phyloP scores from a whole-genome alignment of 176 grass and related monocot genomes.

The Phoenix dactylifera region DNA sequence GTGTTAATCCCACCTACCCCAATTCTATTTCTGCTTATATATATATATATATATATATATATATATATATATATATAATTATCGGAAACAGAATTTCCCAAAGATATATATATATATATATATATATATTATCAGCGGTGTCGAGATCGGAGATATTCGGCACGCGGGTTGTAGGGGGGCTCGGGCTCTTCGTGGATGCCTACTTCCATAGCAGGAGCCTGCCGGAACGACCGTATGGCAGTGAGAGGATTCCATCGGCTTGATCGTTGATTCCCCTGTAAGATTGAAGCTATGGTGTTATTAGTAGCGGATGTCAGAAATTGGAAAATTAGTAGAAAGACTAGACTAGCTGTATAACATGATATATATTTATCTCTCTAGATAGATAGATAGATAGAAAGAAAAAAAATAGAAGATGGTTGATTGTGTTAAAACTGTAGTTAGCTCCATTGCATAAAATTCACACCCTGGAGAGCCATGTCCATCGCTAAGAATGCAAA shows the following conservation, averaged over 20 bases:
- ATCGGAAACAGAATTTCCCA: too few relatives aligned
- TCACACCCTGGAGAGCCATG: too few relatives aligned
- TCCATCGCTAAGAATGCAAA: too few relatives aligned
- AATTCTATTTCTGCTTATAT: constrained; percentile 1
- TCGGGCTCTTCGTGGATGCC: constrained; percentile 18
- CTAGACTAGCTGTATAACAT: too few relatives aligned
- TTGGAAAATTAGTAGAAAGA: too few relatives aligned
- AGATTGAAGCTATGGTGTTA: neutral
- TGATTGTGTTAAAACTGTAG: too few relatives aligned
- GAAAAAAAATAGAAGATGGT: too few relatives aligned
- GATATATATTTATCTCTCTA: too few relatives aligned
- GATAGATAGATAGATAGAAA: too few relatives aligned
- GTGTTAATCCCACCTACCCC: too few relatives aligned
- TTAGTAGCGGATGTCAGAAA: too few relatives aligned
- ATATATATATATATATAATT: constrained; percentile 26
- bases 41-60: constrained; percentile 32
- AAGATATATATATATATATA: constrained; percentile 27
- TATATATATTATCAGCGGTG: constrained; percentile 27
- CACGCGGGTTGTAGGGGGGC: constrained; percentile 10
- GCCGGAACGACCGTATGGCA: constrained; percentile 27
- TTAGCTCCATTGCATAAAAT: too few relatives aligned
- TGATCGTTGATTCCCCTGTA: constrained; percentile 35
- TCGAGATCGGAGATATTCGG: constrained; percentile 20
- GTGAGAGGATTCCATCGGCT: constrained; percentile 16
- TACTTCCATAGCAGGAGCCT: constrained; percentile 3